Percentiles rank a stretch among this genome's conserved stretches.
Evolutionary conservation across 768 basidiomycete genomes (phyloP).

Genomic region (Lentinula edodes): DNA sequence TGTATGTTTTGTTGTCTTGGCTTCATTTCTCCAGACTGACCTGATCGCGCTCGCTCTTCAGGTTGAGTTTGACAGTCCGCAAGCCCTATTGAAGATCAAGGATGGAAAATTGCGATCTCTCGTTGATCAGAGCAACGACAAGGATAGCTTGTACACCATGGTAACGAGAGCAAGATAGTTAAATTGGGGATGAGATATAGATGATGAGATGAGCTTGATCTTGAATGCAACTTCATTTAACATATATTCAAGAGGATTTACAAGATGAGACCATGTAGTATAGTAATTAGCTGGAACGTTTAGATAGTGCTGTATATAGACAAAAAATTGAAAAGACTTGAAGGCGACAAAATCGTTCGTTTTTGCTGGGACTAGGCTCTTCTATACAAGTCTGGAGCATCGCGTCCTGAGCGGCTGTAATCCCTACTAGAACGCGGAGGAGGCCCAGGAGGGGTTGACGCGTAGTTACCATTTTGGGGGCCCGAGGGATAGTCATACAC

Average conservation of each 20-base stretch:
- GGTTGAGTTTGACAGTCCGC: conserved; percentile 38
- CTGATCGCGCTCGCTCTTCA: background rate
- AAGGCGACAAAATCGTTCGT: background rate
- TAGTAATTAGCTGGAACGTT: background rate
- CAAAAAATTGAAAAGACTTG: background rate
- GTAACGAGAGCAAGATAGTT: background rate
- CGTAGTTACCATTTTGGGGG: background rate
- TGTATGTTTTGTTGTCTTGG: conserved; percentile 26
- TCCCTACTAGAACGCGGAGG: conserved; percentile 7
- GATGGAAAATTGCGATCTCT: conserved; percentile 33
- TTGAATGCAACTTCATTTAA: background rate
- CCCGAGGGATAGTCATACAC: conserved; percentile 39
- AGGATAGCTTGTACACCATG: conserved; percentile 28
- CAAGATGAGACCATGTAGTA: background rate
- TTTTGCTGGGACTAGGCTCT: background rate
- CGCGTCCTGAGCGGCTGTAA: conserved; percentile 1
- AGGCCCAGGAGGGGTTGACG: conserved; percentile 4
- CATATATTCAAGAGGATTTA: background rate
- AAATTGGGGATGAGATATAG: too few relatives aligned
- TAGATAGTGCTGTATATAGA: background rate
- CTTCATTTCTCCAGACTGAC: background rate
- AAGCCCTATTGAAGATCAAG: conserved; percentile 33
- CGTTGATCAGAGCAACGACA: conserved; percentile 40
- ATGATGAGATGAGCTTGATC: too few relatives aligned
- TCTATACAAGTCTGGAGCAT: conserved; percentile 2